These are phyloP conservation scores for Beauveria sp. DNA, from an alignment of 2,329 filamentous ascomycete species.

Conservation along the genomic window DNA sequence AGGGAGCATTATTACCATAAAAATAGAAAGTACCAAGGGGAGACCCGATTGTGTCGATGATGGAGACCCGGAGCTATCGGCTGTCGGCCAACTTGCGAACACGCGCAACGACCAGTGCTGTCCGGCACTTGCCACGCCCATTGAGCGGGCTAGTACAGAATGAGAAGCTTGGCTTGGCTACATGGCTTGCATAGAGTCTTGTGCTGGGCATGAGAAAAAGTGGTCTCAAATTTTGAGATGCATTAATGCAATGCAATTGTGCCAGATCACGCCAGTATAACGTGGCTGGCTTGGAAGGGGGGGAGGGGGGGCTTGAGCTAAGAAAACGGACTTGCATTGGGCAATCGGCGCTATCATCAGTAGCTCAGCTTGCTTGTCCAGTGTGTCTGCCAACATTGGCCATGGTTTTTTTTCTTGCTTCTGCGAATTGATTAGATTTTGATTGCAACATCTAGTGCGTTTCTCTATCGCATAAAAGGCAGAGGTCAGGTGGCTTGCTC, in stretches of 20 bases:
- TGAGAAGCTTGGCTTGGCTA: too few species aligned
- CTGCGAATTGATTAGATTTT: not conserved
- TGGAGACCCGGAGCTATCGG: not conserved
- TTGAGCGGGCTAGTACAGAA: not conserved
- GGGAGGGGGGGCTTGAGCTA: not conserved
- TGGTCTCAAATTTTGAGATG: slow-evolving; percentile 1
- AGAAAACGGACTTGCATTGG: slow-evolving; percentile 2
- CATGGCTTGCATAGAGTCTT: not conserved
- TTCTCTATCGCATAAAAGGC: not conserved
- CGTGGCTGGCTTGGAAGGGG: not conserved
- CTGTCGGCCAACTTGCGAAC: not conserved
- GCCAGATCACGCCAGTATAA: slow-evolving; percentile 1
- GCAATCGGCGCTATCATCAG: slow-evolving; percentile 5
- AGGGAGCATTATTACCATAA: not conserved
- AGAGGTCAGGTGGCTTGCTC: not conserved
- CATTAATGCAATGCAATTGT: not conserved
- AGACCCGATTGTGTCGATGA: not conserved
- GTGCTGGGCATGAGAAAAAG: not conserved
- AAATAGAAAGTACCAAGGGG: not conserved
- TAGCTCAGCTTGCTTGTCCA: too few species aligned
- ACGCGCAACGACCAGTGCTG: not conserved
- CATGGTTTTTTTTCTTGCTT: not conserved
- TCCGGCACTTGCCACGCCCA: not conserved
- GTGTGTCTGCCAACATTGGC: not conserved
- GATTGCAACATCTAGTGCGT: not conserved